Percentiles rank a stretch among this genome's conserved stretches.
Conservation (phyloP, 2,329 filamentous ascomycete genomes). For the Colletotrichum sp. region DNA sequence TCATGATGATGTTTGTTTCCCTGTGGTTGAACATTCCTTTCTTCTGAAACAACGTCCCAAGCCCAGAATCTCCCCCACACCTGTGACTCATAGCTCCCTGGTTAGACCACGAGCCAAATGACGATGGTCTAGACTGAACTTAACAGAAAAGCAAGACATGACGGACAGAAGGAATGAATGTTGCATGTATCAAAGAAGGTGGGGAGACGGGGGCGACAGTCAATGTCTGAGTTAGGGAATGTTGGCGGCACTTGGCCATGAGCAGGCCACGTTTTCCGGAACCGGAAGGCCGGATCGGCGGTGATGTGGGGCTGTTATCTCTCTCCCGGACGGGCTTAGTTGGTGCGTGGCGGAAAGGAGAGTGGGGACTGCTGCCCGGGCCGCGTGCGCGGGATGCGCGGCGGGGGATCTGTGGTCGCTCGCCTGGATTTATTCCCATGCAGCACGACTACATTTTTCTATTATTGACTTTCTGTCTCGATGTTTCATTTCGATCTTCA, state of each 20-base stretch:
- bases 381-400: neutral
- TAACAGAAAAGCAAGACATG: neutral
- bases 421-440: neutral
- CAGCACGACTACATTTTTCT: neutral
- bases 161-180: neutral
- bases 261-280: neutral
- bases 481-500: neutral
- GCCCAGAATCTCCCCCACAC: neutral
- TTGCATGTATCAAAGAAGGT: neutral
- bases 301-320: neutral
- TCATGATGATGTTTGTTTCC: neutral
- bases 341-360: neutral
- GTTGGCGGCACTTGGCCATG: neutral
- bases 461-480: neutral
- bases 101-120: neutral
- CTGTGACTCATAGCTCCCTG: neutral
- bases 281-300: neutral
- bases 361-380: neutral
- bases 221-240: neutral
- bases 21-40: neutral
- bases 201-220: neutral
- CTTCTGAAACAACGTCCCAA: neutral
- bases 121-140: neutral
- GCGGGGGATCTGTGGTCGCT: rapidly evolving
- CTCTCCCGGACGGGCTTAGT: neutral